These are phyloP conservation scores for Mycosphaerella arachidis DNA, from an alignment of 2,329 filamentous ascomycete species.

Conservation along the genomic window DNA sequence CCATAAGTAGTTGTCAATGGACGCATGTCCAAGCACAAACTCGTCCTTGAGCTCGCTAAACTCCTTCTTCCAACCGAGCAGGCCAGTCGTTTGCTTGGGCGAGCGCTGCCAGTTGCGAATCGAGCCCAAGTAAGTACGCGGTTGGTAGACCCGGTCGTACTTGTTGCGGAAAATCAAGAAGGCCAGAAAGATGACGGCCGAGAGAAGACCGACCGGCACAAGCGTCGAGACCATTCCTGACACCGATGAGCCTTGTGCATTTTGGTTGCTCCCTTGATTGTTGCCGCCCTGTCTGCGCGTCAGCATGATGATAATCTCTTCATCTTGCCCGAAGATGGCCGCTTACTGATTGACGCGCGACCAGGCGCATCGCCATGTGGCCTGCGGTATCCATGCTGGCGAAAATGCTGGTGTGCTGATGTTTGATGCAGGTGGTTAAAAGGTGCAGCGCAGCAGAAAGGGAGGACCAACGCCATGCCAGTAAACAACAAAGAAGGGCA, in stretches of 20 bases:
- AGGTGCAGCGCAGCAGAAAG: neutral
- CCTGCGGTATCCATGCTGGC: neutral
- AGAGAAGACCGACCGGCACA: constrained; percentile 43
- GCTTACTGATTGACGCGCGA: neutral
- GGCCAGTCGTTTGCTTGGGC: constrained; percentile 41
- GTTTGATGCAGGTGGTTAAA: neutral
- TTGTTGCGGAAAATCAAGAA: constrained; percentile 46
- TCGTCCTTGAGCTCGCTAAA: constrained; percentile 31
- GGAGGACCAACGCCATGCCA: neutral
- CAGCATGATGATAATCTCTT: neutral
- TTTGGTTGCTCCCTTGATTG: constrained; percentile 4
- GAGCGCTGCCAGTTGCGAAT: constrained; percentile 41
- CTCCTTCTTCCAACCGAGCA: constrained; percentile 49
- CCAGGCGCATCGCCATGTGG: neutral
- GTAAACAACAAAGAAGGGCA: neutral
- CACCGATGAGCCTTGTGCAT: constrained; percentile 39
- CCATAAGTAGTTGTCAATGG: constrained; percentile 46
- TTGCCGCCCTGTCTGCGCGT: neutral
- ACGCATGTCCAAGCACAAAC: constrained; percentile 43
- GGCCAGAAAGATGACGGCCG: constrained; percentile 40
- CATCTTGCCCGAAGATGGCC: neutral
- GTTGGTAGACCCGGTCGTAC: constrained; percentile 37
- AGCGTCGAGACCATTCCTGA: constrained; percentile 48
- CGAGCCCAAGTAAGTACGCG: constrained; percentile 25
- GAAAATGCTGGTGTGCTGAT: neutral